Conservation (phyloP, 768 basidiomycete species). For the Leccinum broughii region DNA sequence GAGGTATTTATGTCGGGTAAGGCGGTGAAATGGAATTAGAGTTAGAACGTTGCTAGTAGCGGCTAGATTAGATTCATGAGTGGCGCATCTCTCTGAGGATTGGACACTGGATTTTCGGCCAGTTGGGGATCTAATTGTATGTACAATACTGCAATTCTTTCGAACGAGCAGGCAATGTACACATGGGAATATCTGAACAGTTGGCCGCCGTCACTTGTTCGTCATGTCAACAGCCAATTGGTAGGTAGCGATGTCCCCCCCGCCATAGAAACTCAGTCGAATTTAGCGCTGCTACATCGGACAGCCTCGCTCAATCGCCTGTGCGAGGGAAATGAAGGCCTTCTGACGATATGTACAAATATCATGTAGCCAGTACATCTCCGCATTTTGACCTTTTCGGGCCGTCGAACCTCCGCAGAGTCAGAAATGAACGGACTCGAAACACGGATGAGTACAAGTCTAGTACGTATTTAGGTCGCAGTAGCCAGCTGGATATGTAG, state of each 20-base stretch:
- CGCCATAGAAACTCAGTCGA: slow-evolving; percentile 8
- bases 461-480: slow-evolving; percentile 21
- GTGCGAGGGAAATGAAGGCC: slow-evolving; percentile 20
- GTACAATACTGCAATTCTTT: background rate
- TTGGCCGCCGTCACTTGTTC: slow-evolving; percentile 3
- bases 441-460: slow-evolving; percentile 12
- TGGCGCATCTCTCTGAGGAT: slow-evolving; percentile 16
- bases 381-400: slow-evolving; percentile 28
- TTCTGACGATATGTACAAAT: slow-evolving; percentile 17
- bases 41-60: slow-evolving; percentile 25
- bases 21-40: slow-evolving; percentile 31
- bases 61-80: slow-evolving; percentile 33
- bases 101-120: slow-evolving; percentile 13
- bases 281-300: slow-evolving; percentile 13
- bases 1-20: slow-evolving; percentile 34
- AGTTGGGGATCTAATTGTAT: background rate
- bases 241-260: slow-evolving; percentile 4
- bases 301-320: slow-evolving; percentile 7
- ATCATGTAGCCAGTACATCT: slow-evolving; percentile 25
- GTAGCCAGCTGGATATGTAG: slow-evolving; percentile 22
- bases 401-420: slow-evolving; percentile 33
- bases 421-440: slow-evolving; percentile 29
- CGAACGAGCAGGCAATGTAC: slow-evolving; percentile 7
- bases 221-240: slow-evolving; percentile 24
- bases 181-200: background rate